Conservation (phyloP, 2,329 filamentous ascomycete genomes). For the Simplicillium sp. region DNA sequence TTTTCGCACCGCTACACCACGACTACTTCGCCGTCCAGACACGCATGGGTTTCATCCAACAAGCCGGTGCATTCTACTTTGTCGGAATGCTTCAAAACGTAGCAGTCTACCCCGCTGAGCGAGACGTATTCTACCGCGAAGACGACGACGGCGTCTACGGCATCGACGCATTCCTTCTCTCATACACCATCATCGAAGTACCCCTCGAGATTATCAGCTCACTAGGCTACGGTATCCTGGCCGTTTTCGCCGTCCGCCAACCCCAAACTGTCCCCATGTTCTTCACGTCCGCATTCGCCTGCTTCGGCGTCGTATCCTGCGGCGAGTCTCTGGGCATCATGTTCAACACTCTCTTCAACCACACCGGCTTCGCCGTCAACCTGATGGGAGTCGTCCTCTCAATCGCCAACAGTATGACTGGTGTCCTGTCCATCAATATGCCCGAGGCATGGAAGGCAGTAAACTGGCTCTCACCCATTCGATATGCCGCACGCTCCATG, state of each 20-base stretch:
- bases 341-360: conserved; percentile 67
- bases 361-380: conserved; percentile 70
- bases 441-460: conserved; percentile 55
- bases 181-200: conserved; percentile 61
- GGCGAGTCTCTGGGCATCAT: conserved; percentile 71
- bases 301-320: conserved; percentile 64
- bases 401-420: conserved; percentile 62
- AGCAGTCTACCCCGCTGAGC: conserved; percentile 61
- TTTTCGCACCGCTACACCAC: conserved; percentile 62
- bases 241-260: conserved; percentile 55
- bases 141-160: conserved; percentile 65
- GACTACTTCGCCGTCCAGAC: conserved; percentile 65
- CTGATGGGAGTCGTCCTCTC: conserved; percentile 60
- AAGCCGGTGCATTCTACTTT: conserved; percentile 63
- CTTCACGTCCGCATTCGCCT: conserved; percentile 58
- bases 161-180: conserved; percentile 59
- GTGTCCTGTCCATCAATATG: conserved; percentile 62
- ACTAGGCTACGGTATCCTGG: conserved; percentile 56
- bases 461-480: conserved; percentile 64
- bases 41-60: conserved; percentile 63
- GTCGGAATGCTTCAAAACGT: conserved; percentile 75
- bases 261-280: conserved; percentile 54
- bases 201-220: conserved; percentile 61
- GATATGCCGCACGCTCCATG: conserved; percentile 59
- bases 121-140: conserved; percentile 70